Evolutionary conservation across 106 monocot genomes (phyloP), one percentile per base, ranked within the genome.

Genomic region (Iris macrosiphon): DNA sequence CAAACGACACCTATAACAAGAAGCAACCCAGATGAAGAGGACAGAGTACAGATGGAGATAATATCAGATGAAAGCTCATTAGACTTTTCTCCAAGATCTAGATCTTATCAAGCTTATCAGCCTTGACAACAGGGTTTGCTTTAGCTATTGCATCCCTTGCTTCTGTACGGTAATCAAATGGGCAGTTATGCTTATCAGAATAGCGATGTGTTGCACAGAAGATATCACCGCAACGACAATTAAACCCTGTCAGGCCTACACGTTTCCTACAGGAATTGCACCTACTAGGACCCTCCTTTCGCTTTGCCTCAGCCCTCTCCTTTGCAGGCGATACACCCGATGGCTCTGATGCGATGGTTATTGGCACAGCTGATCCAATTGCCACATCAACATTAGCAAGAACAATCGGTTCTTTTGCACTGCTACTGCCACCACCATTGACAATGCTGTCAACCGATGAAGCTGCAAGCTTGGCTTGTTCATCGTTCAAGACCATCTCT

Each of bases 81-180:
- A 38, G 17, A 25, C 7, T 24, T 14, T 15, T n/a, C 11, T 57
- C 5, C 4, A 14, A 6, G 19, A 9, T 52, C 14, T 40, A 80
- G 17, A 80, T 75, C 49, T 80, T 80, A n/a, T 75, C 70, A 12
- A 80, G 64, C 49, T 80, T 80, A 17, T 75, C 75, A 29, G 80
- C 74, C 56, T 70, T 80, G 13, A 80, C 74, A 29, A 80, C 75
- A 7, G 80, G 80, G 31, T 80, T 80, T 31, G 52, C 52, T 38
- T 66, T 75, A 7, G 74, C 64, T 32, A 80, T 80, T 18, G 64
- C 65, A 41, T 69, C 65, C 19, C 75, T 52, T 26, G 33, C 80
- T 21, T 47, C 22, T 11, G 52, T 47, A n/a, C 55, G 69, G 31
- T 80, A 80, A 43, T 80, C 75, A 14, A 75, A 74, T 2, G 54